Base-by-base conservation (phyloP, 371 early-diverging fungal species). In the Mucor indicus region DNA sequence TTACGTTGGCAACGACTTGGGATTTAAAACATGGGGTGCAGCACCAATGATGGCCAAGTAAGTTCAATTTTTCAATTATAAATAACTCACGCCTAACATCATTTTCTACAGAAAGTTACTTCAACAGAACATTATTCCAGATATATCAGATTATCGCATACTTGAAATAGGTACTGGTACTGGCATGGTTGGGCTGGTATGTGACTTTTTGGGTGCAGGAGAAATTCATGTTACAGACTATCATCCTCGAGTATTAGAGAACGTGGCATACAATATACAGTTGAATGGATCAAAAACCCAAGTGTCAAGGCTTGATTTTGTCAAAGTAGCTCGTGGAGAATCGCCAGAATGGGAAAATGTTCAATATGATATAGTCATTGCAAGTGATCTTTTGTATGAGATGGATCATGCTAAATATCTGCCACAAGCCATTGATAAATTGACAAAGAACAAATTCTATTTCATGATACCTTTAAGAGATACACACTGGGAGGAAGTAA, bases 21-120 rank as follows among this genome's bases (percentile, higher is more conserved):
- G 75, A 10, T 71, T 71, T 41, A 75, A 75, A 38, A 75, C 75
- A 15, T 75, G 75, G 75, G 75, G 75, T 33, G 69, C 75, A 5
- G 75, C 72, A 1, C 75, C 75, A 11, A 43, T 75, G 29, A 50
- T 75, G 40, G 72, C 72, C 40, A 75, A 69, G 75, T 75, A 67
- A 67, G 62, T 7, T 11, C 12, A 8, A 8, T 29, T 29, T 29
- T 29, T 29, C 12, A 12, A 29, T 8, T 8, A 8, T 29, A 6
- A 29, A 6, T 29, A 12, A 29, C 30, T 8, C 30, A 12, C 6
- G 8, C 30, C 19, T 33, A 17, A 17, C 37, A 22, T 24, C 10
- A 11, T 22, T 43, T 11, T n/a, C n/a, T 12, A 4, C 44, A 72
- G 75, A 37, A 68, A 64, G 43, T 41, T 75, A 16, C 36, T 71